phyloP scores from a whole-genome alignment of 768 basidiomycete species.

The Termitomyces sp. region DNA sequence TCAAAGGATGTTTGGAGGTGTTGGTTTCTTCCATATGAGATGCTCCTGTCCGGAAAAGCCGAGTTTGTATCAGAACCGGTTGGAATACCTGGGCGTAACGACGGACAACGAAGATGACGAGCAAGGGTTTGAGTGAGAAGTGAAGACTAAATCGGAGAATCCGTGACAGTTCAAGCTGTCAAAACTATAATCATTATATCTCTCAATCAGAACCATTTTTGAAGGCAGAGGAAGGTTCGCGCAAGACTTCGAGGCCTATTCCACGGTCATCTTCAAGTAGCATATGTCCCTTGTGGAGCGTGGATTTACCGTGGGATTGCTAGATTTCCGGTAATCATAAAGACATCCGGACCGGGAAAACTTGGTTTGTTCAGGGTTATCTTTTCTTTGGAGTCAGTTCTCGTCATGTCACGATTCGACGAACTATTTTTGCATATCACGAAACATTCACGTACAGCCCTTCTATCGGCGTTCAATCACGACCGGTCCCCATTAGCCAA shows the following conservation, averaged over 20 bases:
- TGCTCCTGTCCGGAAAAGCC: neutral
- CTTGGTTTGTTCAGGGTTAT: neutral
- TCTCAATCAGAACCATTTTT: neutral
- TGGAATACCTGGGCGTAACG: neutral
- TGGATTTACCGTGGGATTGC: neutral
- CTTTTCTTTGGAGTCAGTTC: neutral
- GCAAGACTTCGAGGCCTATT: no score
- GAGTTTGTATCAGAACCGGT: neutral
- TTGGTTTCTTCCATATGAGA: neutral
- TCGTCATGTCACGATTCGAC: neutral
- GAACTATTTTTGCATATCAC: neutral
- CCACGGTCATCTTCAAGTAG: no score
- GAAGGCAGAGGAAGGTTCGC: neutral
- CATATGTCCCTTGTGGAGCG: neutral
- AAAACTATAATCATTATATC: neutral
- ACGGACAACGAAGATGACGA: neutral
- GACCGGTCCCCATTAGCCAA: neutral
- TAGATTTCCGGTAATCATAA: neutral
- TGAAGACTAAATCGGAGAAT: neutral
- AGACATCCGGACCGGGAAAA: neutral
- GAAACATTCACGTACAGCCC: neutral
- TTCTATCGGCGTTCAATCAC: neutral
- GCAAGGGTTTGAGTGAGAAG: neutral
- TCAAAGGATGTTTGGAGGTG: neutral
- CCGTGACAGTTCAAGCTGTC: neutral